These are phyloP conservation scores for Lactuca sativa DNA, from an alignment of 129 eudicot species.

Conservation along the genomic window DNA sequence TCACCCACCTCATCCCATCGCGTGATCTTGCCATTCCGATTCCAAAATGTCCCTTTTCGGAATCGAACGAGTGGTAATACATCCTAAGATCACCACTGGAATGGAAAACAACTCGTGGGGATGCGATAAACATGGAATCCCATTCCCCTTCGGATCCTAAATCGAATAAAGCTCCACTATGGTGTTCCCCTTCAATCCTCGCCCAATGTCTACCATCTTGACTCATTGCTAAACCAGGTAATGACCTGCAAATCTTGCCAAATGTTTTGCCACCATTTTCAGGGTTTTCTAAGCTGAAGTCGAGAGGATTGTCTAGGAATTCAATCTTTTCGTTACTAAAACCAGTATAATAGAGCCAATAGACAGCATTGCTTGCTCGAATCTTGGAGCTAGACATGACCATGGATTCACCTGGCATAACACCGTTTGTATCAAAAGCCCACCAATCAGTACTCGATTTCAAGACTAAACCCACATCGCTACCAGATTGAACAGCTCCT, in stretches of 20 bases:
- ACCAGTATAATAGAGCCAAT: slow-evolving; percentile 93
- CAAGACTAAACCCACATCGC: slow-evolving; percentile 75
- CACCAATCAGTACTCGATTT: slow-evolving; percentile 80
- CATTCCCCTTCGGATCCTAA: slow-evolving; percentile 75
- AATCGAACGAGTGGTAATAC: slow-evolving; percentile 87
- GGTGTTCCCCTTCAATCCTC: slow-evolving; percentile 93
- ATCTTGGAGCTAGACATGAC: slow-evolving; percentile 81
- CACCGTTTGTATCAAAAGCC: slow-evolving; percentile 80
- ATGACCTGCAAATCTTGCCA: slow-evolving; percentile 53
- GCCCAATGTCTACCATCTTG: slow-evolving; percentile 99
- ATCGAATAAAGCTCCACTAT: slow-evolving; percentile 84
- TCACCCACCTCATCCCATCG: slow-evolving; percentile 86
- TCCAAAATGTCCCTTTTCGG: slow-evolving; percentile 44
- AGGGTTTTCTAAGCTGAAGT: slow-evolving; percentile 40
- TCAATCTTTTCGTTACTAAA: slow-evolving; percentile 52
- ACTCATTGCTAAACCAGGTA: slow-evolving; percentile 92
- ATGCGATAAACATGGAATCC: slow-evolving; percentile 83
- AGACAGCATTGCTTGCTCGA: slow-evolving; percentile 65
- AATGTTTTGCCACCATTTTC: slow-evolving; percentile 21
- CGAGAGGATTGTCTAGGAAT: slow-evolving; percentile 30
- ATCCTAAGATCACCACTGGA: slow-evolving; percentile 72
- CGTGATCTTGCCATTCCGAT: slow-evolving; percentile 87
- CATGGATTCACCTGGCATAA: slow-evolving; percentile 72
- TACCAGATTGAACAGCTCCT: slow-evolving; percentile 49
- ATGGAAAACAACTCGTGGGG: slow-evolving; percentile 87